Evolutionary conservation across 2,329 filamentous ascomycete species (phyloP).

Genomic region (Penicillium sp.): DNA sequence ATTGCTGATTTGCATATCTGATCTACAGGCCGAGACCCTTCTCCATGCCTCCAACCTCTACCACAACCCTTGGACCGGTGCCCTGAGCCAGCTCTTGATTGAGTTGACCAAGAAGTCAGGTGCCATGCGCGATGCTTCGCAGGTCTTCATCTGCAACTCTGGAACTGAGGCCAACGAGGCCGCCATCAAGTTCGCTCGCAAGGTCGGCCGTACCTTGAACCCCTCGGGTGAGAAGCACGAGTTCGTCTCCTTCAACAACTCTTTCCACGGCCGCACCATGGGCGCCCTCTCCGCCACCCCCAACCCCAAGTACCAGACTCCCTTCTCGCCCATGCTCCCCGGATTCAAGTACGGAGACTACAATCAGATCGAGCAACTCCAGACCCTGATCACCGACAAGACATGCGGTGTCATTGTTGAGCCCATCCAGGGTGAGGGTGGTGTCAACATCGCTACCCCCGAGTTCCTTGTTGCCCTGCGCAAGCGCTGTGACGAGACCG

Average conservation of each 20-base stretch:
- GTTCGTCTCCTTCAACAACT: constrained; percentile 85
- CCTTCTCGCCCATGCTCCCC: constrained; percentile 92
- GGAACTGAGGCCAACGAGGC: constrained; percentile 97
- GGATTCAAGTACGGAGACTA: constrained; percentile 85
- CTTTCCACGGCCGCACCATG: constrained; percentile 97
- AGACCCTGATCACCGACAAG: constrained; percentile 73
- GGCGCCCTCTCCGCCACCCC: constrained; percentile 92
- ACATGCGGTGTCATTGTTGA: constrained; percentile 96
- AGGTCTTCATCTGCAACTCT: constrained; percentile 94
- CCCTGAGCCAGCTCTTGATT: constrained; percentile 81
- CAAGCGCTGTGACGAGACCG: constrained; percentile 79
- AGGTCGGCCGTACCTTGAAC: constrained; percentile 76
- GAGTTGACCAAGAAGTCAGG: constrained; percentile 77
- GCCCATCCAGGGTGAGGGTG: constrained; percentile 96
- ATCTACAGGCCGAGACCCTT: constrained; percentile 64
- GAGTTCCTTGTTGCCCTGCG: constrained; percentile 86
- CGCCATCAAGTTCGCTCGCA: constrained; percentile 94
- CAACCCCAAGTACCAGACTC: constrained; percentile 95
- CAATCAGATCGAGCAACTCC: constrained; percentile 76
- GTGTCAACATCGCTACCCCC: constrained; percentile 78
- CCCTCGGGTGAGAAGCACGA: constrained; percentile 75
- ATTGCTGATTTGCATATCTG: constrained; percentile 26
- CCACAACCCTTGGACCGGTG: constrained; percentile 93
- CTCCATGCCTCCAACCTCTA: constrained; percentile 95
- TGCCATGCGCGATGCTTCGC: constrained; percentile 75